Conservation (phyloP, 2,329 filamentous ascomycete species). For the Phaeoacremonium minimum region DNA sequence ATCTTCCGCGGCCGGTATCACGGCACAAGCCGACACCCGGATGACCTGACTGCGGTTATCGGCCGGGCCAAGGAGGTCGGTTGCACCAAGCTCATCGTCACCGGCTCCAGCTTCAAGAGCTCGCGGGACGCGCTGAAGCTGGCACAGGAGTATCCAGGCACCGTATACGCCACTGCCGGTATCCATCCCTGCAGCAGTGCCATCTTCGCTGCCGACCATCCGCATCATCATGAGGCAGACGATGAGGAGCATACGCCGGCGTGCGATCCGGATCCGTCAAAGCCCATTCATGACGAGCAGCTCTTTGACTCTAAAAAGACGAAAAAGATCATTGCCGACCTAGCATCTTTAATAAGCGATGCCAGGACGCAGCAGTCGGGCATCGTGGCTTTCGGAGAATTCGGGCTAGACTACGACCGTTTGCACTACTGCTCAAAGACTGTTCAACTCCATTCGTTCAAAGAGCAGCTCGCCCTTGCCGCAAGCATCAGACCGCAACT, state of each 20-base stretch:
- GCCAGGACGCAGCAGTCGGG: slow-evolving; percentile 44
- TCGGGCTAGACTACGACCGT: slow-evolving; percentile 94
- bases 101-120: slow-evolving; percentile 80
- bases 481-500: slow-evolving; percentile 65
- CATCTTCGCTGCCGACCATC: slow-evolving; percentile 61
- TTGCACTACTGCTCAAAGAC: slow-evolving; percentile 76
- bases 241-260: slow-evolving; percentile 41
- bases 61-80: slow-evolving; percentile 72
- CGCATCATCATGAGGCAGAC: slow-evolving; percentile 38
- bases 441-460: slow-evolving; percentile 81
- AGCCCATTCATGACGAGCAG: slow-evolving; percentile 44
- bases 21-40: slow-evolving; percentile 68
- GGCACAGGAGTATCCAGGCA: slow-evolving; percentile 67
- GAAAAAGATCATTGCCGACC: slow-evolving; percentile 45
- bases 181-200: slow-evolving; percentile 89
- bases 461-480: slow-evolving; percentile 75
- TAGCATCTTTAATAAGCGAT: slow-evolving; percentile 61
- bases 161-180: slow-evolving; percentile 85
- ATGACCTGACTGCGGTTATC: slow-evolving; percentile 75
- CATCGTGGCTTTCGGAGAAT: slow-evolving; percentile 85
- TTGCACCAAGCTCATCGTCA: slow-evolving; percentile 87
- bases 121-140: slow-evolving; percentile 71
- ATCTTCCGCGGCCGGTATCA: slow-evolving; percentile 85
- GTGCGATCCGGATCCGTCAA: slow-evolving; percentile 48
- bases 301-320: slow-evolving; percentile 36